Conservation (phyloP, 495 filamentous ascomycete genomes). For the Choiromyces venosus region DNA sequence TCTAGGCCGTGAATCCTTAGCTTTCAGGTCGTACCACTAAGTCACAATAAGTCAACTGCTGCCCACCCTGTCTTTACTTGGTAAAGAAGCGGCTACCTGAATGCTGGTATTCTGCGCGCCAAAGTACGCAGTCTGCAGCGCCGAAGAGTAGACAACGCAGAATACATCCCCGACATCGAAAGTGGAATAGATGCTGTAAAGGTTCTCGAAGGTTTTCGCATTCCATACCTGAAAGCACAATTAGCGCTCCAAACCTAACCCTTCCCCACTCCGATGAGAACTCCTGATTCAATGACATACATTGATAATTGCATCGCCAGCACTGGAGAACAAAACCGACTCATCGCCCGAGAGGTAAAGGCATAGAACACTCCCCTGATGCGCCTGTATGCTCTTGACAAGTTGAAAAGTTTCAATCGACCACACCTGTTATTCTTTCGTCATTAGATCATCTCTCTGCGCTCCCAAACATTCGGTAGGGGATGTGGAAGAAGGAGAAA, state of each 20-base stretch:
- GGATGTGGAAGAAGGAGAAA: background rate
- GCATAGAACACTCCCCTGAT: constrained; percentile 82
- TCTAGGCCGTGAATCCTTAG: constrained; percentile 49
- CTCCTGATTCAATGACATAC: constrained; percentile 48
- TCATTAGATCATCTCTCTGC: constrained; percentile 13
- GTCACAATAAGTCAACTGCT: background rate
- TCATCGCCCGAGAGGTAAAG: constrained; percentile 71
- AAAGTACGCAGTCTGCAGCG: constrained; percentile 75
- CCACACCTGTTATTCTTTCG: constrained; percentile 56
- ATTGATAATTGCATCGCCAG: constrained; percentile 88
- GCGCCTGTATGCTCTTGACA: constrained; percentile 68
- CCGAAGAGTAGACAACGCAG: constrained; percentile 75
- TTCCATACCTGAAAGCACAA: constrained; percentile 55
- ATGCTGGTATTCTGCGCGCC: constrained; percentile 94
- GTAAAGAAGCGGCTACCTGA: constrained; percentile 49
- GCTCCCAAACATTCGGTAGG: background rate
- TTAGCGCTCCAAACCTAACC: constrained; percentile 44
- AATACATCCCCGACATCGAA: constrained; percentile 97
- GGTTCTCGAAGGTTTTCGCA: constrained; percentile 55
- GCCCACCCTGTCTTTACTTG: background rate
- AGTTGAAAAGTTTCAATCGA: constrained; percentile 78
- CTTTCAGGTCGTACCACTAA: constrained; percentile 50
- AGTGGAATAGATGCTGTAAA: constrained; percentile 86
- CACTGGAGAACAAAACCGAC: constrained; percentile 80
- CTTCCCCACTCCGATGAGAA: constrained; percentile 20